A percentile compares a stretch with the other conserved stretches of the same genome.
phyloP scores from a whole-genome alignment of 2,329 filamentous ascomycete species.

The Fusarium sulawesiense region DNA sequence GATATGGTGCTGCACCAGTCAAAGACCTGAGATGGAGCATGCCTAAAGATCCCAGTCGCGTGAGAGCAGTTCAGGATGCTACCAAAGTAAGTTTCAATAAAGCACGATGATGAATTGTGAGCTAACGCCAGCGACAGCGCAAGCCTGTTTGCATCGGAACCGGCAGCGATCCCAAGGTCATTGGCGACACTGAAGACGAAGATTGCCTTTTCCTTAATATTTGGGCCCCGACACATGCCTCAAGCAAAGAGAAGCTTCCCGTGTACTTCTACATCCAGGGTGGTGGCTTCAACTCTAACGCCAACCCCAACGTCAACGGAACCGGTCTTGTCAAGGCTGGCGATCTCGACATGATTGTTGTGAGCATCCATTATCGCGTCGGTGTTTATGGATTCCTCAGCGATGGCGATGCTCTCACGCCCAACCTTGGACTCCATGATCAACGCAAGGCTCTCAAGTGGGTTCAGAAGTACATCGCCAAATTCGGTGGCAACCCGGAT shows the following conservation, averaged over 20 bases:
- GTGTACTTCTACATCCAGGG: constrained; percentile 72
- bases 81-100: constrained; percentile 56
- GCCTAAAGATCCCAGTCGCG: constrained; percentile 69
- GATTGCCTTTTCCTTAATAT: constrained; percentile 78
- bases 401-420: constrained; percentile 64
- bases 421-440: constrained; percentile 78
- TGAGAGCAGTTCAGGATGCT: constrained; percentile 62
- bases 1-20: constrained; percentile 77
- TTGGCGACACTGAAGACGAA: constrained; percentile 57
- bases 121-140: constrained; percentile 34
- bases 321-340: constrained; percentile 68
- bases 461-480: constrained; percentile 72
- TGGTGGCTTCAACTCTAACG: constrained; percentile 67
- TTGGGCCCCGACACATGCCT: constrained; percentile 68
- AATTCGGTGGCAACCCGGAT: constrained; percentile 76
- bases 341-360: constrained; percentile 71
- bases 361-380: constrained; percentile 81
- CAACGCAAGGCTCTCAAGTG: constrained; percentile 76
- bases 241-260: constrained; percentile 64
- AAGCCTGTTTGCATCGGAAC: constrained; percentile 50
- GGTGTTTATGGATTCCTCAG: constrained; percentile 79
- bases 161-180: constrained; percentile 22
- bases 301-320: constrained; percentile 67
- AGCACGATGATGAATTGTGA: accelerated
- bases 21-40: constrained; percentile 74